phyloP scores from a whole-genome alignment of 306 rosid species.

The Castanopsis chinensis region DNA sequence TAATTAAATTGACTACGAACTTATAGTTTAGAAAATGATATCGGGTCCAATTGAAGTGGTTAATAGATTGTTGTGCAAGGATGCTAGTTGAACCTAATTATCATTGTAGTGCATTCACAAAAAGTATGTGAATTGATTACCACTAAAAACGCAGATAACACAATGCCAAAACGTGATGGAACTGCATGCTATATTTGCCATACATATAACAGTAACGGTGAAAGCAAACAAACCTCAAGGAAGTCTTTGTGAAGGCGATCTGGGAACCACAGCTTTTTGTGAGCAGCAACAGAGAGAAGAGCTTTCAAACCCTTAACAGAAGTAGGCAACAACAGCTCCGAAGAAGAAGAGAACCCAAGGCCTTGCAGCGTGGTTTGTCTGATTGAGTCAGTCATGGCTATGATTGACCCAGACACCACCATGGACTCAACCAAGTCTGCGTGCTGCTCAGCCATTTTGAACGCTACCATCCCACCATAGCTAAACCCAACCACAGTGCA shows the following conservation, averaged over 20 bases:
- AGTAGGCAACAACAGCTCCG: slow-evolving; percentile 64
- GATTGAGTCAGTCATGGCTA: slow-evolving; percentile 45
- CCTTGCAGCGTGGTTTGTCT: slow-evolving; percentile 22
- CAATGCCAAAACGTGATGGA: neutral
- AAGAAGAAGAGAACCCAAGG: slow-evolving; percentile 52
- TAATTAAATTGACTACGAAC: too few relatives aligned
- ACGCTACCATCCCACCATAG: slow-evolving; percentile 83
- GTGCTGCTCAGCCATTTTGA: slow-evolving; percentile 58
- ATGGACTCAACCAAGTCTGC: slow-evolving; percentile 51
- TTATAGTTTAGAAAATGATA: too few relatives aligned
- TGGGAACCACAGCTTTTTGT: slow-evolving; percentile 58
- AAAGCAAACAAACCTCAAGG: slow-evolving; percentile 49
- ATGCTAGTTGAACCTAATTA: too few relatives aligned
- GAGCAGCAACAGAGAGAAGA: slow-evolving; percentile 48
- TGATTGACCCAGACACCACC: slow-evolving; percentile 52
- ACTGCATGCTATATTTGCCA: neutral
- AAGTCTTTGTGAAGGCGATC: slow-evolving; percentile 48
- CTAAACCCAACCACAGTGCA: slow-evolving; percentile 73
- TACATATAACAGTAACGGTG: neutral
- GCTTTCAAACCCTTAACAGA: slow-evolving; percentile 47
- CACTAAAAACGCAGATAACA: too few relatives aligned
- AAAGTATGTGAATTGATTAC: too few relatives aligned
- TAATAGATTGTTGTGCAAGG: too few relatives aligned
- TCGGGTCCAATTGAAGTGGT: too few relatives aligned
- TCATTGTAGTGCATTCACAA: too few relatives aligned